These are phyloP conservation scores for Sugiyamaella mastotermitis DNA, from an alignment of 805 yeast genomes.

Conservation along the genomic window DNA sequence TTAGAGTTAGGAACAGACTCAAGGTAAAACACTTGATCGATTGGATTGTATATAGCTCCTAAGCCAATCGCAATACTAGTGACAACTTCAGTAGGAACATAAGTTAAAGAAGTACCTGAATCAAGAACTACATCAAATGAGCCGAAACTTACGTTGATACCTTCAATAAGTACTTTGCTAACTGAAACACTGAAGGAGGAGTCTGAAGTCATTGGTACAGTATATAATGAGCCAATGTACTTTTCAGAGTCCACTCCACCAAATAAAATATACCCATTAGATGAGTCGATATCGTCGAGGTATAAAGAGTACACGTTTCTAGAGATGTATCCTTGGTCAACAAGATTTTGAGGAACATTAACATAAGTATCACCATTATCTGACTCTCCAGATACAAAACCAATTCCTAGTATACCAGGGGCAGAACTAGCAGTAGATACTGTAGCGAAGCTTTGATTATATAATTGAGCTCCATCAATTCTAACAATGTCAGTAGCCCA, in stretches of 20 bases:
- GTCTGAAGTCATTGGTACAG: slow-evolving; percentile 17
- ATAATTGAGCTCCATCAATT: slow-evolving; percentile 43
- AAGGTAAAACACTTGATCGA: background rate
- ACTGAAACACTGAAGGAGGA: slow-evolving; percentile 11
- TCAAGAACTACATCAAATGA: slow-evolving; percentile 17
- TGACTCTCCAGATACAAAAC: slow-evolving; percentile 29
- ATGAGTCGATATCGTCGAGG: slow-evolving; percentile 37
- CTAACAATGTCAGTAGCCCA: slow-evolving; percentile 58
- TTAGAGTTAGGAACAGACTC: background rate
- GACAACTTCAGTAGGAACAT: slow-evolving; percentile 23
- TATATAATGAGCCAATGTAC: slow-evolving; percentile 16
- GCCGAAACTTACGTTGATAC: slow-evolving; percentile 5
- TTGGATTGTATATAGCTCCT: slow-evolving; percentile 32
- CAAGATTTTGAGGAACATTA: slow-evolving; percentile 58
- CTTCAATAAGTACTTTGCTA: slow-evolving; percentile 2
- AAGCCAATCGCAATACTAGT: slow-evolving; percentile 29
- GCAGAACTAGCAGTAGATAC: slow-evolving; percentile 59
- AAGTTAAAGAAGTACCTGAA: slow-evolving; percentile 21
- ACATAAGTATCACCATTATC: slow-evolving; percentile 35
- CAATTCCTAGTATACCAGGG: slow-evolving; percentile 44
- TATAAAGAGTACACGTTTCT: slow-evolving; percentile 57
- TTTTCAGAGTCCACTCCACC: slow-evolving; percentile 68
- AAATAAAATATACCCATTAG: slow-evolving; percentile 53
- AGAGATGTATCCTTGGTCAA: slow-evolving; percentile 48
- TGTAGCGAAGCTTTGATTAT: slow-evolving; percentile 62